Evolutionary conservation across 495 filamentous ascomycete species (phyloP).

Genomic region (Oleoguttula mirabilis): DNA sequence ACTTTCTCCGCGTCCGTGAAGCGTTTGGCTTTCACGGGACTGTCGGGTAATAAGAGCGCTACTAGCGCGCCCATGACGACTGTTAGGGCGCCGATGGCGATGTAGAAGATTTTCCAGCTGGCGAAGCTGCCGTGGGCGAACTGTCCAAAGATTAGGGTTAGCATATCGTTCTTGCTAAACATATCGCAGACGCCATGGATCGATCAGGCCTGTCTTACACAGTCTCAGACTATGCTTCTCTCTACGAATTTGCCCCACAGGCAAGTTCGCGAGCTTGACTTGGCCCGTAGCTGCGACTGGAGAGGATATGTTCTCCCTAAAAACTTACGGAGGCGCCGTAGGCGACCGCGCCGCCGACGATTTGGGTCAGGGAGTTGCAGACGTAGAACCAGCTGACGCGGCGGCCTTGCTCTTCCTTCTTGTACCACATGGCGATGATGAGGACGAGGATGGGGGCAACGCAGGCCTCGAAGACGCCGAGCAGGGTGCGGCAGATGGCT

Average conservation of each 20-base stretch:
- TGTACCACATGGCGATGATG: conserved; percentile 21
- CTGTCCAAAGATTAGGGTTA: too few species aligned
- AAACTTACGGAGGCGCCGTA: conserved; percentile 1
- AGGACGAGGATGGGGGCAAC: conserved; percentile 13
- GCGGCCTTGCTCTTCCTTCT: conserved; percentile 14
- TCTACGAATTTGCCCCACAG: too few species aligned
- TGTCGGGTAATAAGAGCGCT: conserved; percentile 23
- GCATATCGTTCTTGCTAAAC: conserved; percentile 19
- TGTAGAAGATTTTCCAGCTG: conserved; percentile 54
- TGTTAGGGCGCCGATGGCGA: conserved; percentile 3
- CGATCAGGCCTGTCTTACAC: too few species aligned
- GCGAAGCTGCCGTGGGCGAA: conserved; percentile 26
- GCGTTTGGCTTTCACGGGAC: conserved; percentile 27
- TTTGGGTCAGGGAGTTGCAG: conserved; percentile 7
- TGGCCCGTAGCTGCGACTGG: too few species aligned
- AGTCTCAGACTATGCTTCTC: too few species aligned
- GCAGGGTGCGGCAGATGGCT: conserved; percentile 14
- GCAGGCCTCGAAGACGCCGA: conserved; percentile 18
- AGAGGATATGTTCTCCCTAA: too few species aligned
- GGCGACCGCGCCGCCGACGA: conserved; percentile 32
- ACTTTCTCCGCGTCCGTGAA: conserved; percentile 28
- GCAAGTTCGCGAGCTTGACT: too few species aligned
- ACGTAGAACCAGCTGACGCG: conserved; percentile 4
- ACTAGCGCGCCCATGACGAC: conserved; percentile 42
- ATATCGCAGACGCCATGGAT: conserved; percentile 21